Percentiles rank a stretch among this genome's conserved stretches.
Evolutionary conservation across 441 rosid genomes (phyloP).

Genomic region (Erysimum pusillum): DNA sequence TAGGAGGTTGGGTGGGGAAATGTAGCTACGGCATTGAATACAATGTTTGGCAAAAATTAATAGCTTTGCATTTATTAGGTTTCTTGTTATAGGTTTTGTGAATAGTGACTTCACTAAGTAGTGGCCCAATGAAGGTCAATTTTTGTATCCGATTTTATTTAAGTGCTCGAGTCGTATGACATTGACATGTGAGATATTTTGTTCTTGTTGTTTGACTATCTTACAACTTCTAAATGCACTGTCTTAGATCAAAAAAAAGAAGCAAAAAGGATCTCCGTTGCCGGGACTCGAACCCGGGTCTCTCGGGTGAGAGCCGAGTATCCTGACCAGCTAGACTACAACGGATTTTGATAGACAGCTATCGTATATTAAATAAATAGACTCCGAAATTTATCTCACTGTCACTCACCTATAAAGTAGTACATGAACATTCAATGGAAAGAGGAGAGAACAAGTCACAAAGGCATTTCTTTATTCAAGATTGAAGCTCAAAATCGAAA

Average conservation of each 20-base stretch:
- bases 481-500: not conserved
- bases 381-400: not conserved
- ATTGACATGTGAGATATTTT: slow-evolving; percentile 20
- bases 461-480: too few relatives aligned
- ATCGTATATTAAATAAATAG: too few relatives aligned
- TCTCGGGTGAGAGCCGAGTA: slow-evolving; percentile 98
- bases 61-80: slow-evolving; percentile 42
- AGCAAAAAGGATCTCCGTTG: slow-evolving; percentile 70
- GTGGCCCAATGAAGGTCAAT: slow-evolving; percentile 26
- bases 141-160: slow-evolving; percentile 1
- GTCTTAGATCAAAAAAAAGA: not conserved
- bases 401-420: too few relatives aligned
- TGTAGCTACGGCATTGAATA: slow-evolving; percentile 47
- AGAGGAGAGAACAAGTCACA: too few relatives aligned
- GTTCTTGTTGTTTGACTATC: not conserved
- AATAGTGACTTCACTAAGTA: slow-evolving; percentile 39
- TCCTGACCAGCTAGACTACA: slow-evolving; percentile 99
- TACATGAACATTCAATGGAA: not conserved
- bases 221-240: not conserved
- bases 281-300: slow-evolving; percentile 94
- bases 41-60: slow-evolving; percentile 42
- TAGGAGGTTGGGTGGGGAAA: slow-evolving; percentile 45
- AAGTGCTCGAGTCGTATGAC: slow-evolving; percentile 13
- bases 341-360: slow-evolving; percentile 47
- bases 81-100: slow-evolving; percentile 43